A percentile compares a stretch with the other conserved stretches of the same genome.
These are phyloP conservation scores for Leishmania arabica DNA, from an alignment of 208 protist species.

Conservation along the genomic window DNA sequence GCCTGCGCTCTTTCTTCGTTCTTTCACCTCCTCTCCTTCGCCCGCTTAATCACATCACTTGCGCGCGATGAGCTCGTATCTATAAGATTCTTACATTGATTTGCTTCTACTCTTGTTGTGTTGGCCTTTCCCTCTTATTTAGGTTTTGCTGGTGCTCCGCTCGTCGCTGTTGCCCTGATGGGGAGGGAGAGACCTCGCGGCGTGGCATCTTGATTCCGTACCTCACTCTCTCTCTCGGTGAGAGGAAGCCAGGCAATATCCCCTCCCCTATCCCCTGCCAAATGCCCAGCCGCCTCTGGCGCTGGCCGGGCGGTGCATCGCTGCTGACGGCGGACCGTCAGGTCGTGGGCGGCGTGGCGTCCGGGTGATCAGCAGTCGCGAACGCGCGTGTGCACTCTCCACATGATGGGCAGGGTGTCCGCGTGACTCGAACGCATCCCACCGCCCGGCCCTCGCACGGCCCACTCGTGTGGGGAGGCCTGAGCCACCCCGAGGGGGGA, in stretches of 20 bases:
- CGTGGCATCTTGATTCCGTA: not conserved
- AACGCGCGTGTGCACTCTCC: too few relatives aligned
- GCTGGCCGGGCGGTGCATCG: not conserved
- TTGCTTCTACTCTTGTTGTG: not conserved
- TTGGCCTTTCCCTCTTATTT: not conserved
- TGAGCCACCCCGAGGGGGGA: too few relatives aligned
- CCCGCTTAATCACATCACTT: not conserved
- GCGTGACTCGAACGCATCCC: too few relatives aligned
- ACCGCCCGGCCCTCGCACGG: too few relatives aligned
- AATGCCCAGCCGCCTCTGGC: not conserved
- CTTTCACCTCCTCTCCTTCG: not conserved
- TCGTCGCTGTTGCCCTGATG: not conserved
- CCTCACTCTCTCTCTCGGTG: not conserved
- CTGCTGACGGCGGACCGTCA: not conserved
- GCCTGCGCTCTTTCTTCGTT: not conserved
- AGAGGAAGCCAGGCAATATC: not conserved
- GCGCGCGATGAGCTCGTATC: not conserved
- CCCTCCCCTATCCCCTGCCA: not conserved
- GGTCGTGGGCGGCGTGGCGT: not conserved
- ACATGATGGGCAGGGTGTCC: too few relatives aligned
- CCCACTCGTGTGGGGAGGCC: too few relatives aligned
- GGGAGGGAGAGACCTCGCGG: not conserved
- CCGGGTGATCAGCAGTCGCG: too few relatives aligned
- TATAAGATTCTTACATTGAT: not conserved
- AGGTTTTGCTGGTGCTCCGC: not conserved